These are phyloP conservation scores for Vanilla planifolia DNA, from an alignment of 106 monocot genomes.

Conservation along the genomic window DNA sequence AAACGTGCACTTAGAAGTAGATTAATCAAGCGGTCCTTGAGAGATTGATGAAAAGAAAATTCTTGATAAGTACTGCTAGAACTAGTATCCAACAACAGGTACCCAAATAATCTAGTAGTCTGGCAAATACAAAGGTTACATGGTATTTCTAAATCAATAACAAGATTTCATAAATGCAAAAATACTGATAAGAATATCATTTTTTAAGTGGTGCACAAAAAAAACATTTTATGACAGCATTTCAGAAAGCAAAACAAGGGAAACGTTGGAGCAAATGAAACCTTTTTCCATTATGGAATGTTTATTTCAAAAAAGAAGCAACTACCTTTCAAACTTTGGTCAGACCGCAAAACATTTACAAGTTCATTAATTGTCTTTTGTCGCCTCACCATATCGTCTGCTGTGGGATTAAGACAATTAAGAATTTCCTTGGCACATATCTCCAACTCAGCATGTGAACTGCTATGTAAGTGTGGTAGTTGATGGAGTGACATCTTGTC, in stretches of 20 bases:
- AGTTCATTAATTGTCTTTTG: neutral
- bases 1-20: too few species aligned
- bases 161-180: neutral
- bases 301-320: neutral
- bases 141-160: too few species aligned
- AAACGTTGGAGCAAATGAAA: too few species aligned
- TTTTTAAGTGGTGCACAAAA: neutral
- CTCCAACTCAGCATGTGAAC: slow-evolving; percentile 1
- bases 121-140: too few species aligned
- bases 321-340: slow-evolving; percentile 22
- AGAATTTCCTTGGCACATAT: neutral
- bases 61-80: too few species aligned
- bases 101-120: too few species aligned
- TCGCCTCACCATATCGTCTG: neutral
- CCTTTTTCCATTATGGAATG: neutral
- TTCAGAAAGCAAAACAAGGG: too few species aligned
- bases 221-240: neutral
- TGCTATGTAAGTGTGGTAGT: neutral
- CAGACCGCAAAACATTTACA: neutral
- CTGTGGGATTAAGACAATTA: slow-evolving; percentile 1
- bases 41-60: too few species aligned
- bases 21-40: too few species aligned
- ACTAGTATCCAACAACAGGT: too few species aligned
- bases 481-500: neutral
- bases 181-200: neutral